Conservation (phyloP, 2,329 filamentous ascomycete species). For the Coleophoma cylindrospora region DNA sequence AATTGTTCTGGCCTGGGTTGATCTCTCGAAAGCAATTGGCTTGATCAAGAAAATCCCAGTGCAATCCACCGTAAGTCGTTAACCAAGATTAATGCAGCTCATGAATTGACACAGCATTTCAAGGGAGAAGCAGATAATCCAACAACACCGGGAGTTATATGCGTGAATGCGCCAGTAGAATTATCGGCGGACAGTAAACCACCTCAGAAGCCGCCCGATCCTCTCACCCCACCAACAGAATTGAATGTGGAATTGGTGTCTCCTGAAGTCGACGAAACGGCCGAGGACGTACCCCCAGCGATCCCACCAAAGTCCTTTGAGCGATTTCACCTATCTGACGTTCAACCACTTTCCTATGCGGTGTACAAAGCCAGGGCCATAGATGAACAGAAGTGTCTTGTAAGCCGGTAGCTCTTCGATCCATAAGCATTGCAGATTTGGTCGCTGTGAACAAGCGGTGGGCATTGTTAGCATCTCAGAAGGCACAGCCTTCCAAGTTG, state of each 20-base stretch:
- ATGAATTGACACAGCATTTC: background rate
- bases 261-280: background rate
- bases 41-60: slow-evolving; percentile 28
- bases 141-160: background rate
- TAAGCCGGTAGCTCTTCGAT: background rate
- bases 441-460: too few relatives aligned
- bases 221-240: background rate
- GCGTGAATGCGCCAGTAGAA: background rate
- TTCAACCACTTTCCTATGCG: background rate
- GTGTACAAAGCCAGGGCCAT: background rate
- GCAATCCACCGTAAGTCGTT: slow-evolving; percentile 2
- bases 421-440: too few relatives aligned
- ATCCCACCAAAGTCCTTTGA: background rate
- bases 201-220: background rate
- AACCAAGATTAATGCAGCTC: background rate
- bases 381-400: background rate
- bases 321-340: background rate
- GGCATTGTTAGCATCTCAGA: too few relatives aligned
- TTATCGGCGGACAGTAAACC: background rate
- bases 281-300: too few relatives aligned
- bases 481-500: too few relatives aligned
- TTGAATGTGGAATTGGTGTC: background rate
- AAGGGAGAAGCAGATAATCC: background rate
- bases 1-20: slow-evolving; percentile 35
- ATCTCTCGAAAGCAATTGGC: slow-evolving; percentile 26